phyloP scores from a whole-genome alignment of 2,329 filamentous ascomycete genomes.

The Hirsutella thompsonii region DNA sequence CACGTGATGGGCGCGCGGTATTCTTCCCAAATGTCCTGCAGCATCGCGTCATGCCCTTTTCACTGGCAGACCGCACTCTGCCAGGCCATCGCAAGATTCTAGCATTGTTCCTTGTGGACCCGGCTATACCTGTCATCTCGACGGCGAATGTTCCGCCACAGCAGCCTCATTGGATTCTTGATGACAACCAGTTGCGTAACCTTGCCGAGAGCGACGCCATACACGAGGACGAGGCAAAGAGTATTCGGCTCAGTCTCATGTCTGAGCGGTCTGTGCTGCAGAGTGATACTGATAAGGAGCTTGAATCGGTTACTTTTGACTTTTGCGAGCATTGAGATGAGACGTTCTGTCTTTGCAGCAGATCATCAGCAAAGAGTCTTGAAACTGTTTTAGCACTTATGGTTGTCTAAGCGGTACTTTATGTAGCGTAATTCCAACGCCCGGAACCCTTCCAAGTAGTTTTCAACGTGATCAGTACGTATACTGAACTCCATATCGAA shows the following conservation, averaged over 20 bases:
- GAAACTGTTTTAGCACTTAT: no score
- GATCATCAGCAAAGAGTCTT: no score
- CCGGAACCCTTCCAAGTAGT: no score
- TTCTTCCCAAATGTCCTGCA: slow-evolving; percentile 43
- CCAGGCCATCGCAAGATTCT: slow-evolving; percentile 47
- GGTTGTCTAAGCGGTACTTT: no score
- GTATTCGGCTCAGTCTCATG: background rate
- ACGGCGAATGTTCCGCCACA: slow-evolving; percentile 32
- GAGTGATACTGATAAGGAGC: background rate
- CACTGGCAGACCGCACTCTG: slow-evolving; percentile 33
- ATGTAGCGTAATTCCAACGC: no score
- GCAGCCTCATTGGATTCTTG: slow-evolving; percentile 20
- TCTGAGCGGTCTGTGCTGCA: background rate
- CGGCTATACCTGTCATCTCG: slow-evolving; percentile 28
- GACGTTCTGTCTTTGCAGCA: background rate
- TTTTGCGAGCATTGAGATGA: background rate
- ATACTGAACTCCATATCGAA: no score
- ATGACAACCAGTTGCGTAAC: background rate
- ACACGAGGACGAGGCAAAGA: background rate
- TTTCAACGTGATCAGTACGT: no score
- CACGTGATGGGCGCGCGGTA: slow-evolving; percentile 33
- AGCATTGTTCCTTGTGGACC: slow-evolving; percentile 49
- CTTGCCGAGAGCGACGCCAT: background rate
- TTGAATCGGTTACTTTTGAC: background rate
- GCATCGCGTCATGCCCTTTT: slow-evolving; percentile 38